Evolutionary conservation across 352 stramenopile genomes (phyloP).

Genomic region (Elongisporangium anandrum): DNA sequence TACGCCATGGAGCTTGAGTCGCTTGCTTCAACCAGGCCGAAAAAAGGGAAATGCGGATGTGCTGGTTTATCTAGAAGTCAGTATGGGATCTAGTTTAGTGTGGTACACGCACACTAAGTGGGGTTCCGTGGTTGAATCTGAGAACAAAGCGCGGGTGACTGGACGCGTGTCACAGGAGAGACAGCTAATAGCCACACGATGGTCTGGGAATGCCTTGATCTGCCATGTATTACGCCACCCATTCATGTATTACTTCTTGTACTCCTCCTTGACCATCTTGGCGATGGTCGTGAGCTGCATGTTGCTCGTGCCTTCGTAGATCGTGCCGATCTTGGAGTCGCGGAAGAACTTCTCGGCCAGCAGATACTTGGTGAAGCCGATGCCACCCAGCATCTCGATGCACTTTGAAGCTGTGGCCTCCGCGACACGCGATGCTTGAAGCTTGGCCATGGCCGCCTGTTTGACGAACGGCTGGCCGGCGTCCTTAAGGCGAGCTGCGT

Average conservation of each 20-base stretch:
- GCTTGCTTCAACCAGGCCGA: not conserved
- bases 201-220: not conserved
- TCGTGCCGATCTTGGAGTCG: slow-evolving; percentile 96
- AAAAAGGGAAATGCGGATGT: not conserved
- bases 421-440: slow-evolving; percentile 93
- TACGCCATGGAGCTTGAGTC: not conserved
- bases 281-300: slow-evolving; percentile 95
- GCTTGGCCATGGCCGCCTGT: slow-evolving; percentile 96
- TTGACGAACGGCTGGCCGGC: slow-evolving; percentile 94
- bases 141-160: not conserved
- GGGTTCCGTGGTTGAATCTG: not conserved
- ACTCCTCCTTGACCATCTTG: slow-evolving; percentile 88
- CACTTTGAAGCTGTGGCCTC: slow-evolving; percentile 94
- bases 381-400: slow-evolving; percentile 94
- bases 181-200: not conserved
- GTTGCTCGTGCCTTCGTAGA: slow-evolving; percentile 98
- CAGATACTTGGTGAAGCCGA: slow-evolving; percentile 95
- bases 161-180: not conserved
- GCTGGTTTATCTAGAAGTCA: not conserved
- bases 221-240: not conserved
- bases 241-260: slow-evolving; percentile 59
- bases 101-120: not conserved
- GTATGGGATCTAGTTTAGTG: not conserved
- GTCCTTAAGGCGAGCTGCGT: slow-evolving; percentile 94
- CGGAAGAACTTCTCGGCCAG: slow-evolving; percentile 96